A percentile compares a stretch with the other conserved stretches of the same genome.
Evolutionary conservation across 2,329 filamentous ascomycete genomes (phyloP).

Genomic region (Sclerotinia minor): DNA sequence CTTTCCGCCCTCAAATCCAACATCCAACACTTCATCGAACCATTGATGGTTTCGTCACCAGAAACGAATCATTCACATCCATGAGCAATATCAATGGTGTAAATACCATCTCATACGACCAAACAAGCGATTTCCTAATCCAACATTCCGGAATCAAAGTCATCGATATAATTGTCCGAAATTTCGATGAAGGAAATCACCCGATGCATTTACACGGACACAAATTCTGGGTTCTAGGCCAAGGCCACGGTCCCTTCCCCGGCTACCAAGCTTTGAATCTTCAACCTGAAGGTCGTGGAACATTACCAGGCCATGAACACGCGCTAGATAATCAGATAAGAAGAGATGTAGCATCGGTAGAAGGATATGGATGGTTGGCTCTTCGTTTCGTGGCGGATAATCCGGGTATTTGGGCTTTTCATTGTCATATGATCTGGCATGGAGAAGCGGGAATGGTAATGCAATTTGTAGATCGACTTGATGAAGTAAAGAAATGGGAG

Average conservation of each 20-base stretch:
- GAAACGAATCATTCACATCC: conserved; percentile 50
- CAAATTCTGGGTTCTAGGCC: conserved; percentile 60
- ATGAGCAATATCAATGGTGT: conserved; percentile 50
- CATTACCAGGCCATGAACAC: conserved; percentile 42
- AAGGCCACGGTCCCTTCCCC: conserved; percentile 64
- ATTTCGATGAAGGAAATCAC: conserved; percentile 68
- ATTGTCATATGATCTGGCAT: conserved; percentile 62
- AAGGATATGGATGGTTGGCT: conserved; percentile 56
- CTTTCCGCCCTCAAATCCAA: conserved; percentile 51
- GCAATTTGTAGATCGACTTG: conserved; percentile 55
- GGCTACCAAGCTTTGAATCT: conserved; percentile 46
- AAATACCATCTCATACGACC: conserved; percentile 51
- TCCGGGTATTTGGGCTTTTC: conserved; percentile 58
- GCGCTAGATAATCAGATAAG: conserved; percentile 46
- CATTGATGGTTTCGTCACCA: conserved; percentile 47
- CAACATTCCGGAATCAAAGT: conserved; percentile 58
- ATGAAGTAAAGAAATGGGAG: conserved; percentile 47
- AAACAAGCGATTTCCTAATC: conserved; percentile 58
- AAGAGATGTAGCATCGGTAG: conserved; percentile 55
- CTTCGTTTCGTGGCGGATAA: conserved; percentile 58
- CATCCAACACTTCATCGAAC: conserved; percentile 54
- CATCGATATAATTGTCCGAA: conserved; percentile 78
- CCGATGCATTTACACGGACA: conserved; percentile 78
- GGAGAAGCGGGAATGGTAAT: conserved; percentile 58
- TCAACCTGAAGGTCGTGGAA: conserved; percentile 40